Percentiles rank a stretch among this genome's conserved stretches.
Evolutionary conservation across 163 green algal genomes (phyloP).

Genomic region (Trebouxia gelatinosa): DNA sequence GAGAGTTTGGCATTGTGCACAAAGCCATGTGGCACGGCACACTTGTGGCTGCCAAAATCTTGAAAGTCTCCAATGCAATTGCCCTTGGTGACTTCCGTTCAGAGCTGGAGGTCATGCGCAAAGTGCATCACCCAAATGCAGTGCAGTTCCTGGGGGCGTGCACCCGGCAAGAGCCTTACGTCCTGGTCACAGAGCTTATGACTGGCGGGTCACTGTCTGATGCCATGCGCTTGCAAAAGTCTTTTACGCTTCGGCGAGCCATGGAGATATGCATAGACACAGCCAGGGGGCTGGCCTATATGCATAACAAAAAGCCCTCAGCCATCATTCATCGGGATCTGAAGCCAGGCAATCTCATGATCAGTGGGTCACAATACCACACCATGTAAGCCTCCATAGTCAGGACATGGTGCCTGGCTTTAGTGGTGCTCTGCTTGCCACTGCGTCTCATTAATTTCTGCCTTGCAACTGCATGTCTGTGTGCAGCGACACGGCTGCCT

Average conservation of each 20-base stretch:
- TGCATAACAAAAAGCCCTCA: constrained; percentile 74
- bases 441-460: too few relatives aligned
- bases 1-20: constrained; percentile 92
- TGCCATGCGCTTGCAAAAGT: constrained; percentile 57
- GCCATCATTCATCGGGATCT: constrained; percentile 88
- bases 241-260: constrained; percentile 66
- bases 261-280: constrained; percentile 88
- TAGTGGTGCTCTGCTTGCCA: too few relatives aligned
- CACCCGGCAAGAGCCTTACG: constrained; percentile 84
- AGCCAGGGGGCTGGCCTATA: constrained; percentile 85
- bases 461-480: too few relatives aligned
- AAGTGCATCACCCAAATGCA: constrained; percentile 71
- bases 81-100: constrained; percentile 87
- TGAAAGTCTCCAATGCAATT: constrained; percentile 79
- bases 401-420: too few relatives aligned
- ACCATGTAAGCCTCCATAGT: too few relatives aligned
- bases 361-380: constrained; percentile 70
- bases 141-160: constrained; percentile 90
- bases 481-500: too few relatives aligned
- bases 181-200: constrained; percentile 94
- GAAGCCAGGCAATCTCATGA: constrained; percentile 94
- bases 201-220: constrained; percentile 81
- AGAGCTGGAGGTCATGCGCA: constrained; percentile 80
- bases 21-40: constrained; percentile 77
- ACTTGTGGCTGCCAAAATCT: constrained; percentile 81